These are phyloP conservation scores for Uncinocarpus reesii DNA, from an alignment of 2,329 filamentous ascomycete genomes.

Conservation along the genomic window DNA sequence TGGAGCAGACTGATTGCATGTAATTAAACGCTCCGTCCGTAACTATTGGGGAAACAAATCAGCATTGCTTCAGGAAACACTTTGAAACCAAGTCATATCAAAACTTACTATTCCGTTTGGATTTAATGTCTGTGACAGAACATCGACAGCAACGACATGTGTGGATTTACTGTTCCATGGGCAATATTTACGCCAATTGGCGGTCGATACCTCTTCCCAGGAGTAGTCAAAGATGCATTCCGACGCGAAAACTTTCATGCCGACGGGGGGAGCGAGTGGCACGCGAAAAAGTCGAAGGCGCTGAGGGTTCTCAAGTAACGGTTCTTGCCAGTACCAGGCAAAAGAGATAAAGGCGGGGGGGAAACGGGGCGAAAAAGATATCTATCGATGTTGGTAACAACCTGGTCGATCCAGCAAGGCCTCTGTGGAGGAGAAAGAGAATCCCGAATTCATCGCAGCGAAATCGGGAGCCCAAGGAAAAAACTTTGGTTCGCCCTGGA, in stretches of 20 bases:
- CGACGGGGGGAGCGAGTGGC: constrained; percentile 17
- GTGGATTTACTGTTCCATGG: constrained; percentile 99
- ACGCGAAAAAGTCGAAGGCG: not conserved
- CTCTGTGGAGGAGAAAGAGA: not conserved
- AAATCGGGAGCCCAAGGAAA: not conserved
- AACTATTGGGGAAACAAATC: constrained; percentile 39
- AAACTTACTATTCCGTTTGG: constrained; percentile 52
- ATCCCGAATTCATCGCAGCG: not conserved
- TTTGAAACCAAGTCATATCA: constrained; percentile 3
- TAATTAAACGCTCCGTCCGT: constrained; percentile 58
- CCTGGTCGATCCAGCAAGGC: not conserved
- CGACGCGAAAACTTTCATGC: constrained; percentile 94
- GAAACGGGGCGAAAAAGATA: too few relatives aligned
- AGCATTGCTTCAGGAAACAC: not conserved
- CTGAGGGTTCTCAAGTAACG: too few relatives aligned
- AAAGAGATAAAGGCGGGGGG: too few relatives aligned
- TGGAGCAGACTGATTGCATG: constrained; percentile 40
- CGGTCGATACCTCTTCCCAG: constrained; percentile 94
- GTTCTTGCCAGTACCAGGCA: not conserved
- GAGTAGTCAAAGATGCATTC: constrained; percentile 89
- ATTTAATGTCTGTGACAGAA: constrained; percentile 62
- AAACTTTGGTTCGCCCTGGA: not conserved
- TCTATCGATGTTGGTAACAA: not conserved
- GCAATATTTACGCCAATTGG: constrained; percentile 98
- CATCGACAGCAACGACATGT: constrained; percentile 93